A percentile compares a stretch with the other conserved stretches of the same genome.
These are phyloP conservation scores for Malus orientalis DNA, from an alignment of 306 rosid species.

Conservation along the genomic window DNA sequence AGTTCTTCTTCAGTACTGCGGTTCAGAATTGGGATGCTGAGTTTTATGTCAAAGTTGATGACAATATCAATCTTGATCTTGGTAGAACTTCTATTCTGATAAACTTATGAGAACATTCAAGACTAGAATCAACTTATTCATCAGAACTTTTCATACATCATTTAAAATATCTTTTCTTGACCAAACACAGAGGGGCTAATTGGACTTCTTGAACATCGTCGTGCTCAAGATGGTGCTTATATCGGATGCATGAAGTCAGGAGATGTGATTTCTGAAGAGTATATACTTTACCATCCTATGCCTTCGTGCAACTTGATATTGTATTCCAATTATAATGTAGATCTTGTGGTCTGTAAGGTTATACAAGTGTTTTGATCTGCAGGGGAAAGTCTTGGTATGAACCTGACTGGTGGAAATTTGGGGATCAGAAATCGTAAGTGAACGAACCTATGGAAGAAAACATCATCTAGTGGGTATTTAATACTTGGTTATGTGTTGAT, in stretches of 20 bases:
- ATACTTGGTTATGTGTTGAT: neutral
- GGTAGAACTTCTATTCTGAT: constrained; percentile 37
- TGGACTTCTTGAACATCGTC: constrained; percentile 86
- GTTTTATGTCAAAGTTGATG: constrained; percentile 91
- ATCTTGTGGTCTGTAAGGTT: neutral
- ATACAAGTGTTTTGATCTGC: constrained; percentile 20
- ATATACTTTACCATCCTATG: constrained; percentile 21
- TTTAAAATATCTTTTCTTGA: constrained; percentile 21
- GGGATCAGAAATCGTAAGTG: constrained; percentile 93
- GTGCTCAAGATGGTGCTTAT: constrained; percentile 80
- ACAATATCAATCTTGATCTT: constrained; percentile 70
- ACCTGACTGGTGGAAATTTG: constrained; percentile 99
- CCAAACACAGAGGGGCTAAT: constrained; percentile 75
- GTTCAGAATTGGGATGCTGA: constrained; percentile 98
- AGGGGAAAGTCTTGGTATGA: constrained; percentile 95
- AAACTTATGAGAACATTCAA: constrained; percentile 10
- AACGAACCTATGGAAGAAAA: constrained; percentile 3
- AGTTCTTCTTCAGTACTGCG: constrained; percentile 83
- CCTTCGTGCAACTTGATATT: constrained; percentile 13
- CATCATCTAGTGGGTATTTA: neutral
- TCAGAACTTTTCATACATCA: constrained; percentile 13
- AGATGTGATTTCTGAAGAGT: constrained; percentile 90
- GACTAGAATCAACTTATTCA: neutral
- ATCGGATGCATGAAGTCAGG: constrained; percentile 99
- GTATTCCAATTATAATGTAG: constrained; percentile 3